Evolutionary conservation across 352 stramenopile genomes (phyloP).

Genomic region (Pythium volutum): DNA sequence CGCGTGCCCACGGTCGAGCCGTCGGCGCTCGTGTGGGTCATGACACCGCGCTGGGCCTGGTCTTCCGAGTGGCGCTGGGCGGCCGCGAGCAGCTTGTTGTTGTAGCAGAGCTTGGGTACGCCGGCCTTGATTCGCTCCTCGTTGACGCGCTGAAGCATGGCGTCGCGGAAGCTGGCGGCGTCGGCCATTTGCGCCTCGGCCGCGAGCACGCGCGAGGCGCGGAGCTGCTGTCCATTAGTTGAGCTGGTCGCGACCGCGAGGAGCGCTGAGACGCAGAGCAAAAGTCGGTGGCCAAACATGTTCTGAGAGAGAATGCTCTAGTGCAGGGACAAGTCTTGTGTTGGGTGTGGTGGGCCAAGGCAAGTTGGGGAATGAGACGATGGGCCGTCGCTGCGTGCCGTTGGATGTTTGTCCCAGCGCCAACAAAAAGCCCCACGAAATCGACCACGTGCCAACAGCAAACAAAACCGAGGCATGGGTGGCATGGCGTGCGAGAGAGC

Average conservation of each 20-base stretch:
- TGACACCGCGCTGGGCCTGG: slow-evolving; percentile 29
- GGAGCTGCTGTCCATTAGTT: slow-evolving; percentile 14
- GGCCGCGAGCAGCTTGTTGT: slow-evolving; percentile 34
- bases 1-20: slow-evolving; percentile 22
- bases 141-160: slow-evolving; percentile 58
- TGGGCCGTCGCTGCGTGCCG: no score
- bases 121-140: slow-evolving; percentile 45
- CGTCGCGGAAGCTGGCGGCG: slow-evolving; percentile 16
- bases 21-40: slow-evolving; percentile 33
- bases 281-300: slow-evolving; percentile 18
- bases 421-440: background rate
- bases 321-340: background rate
- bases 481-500: background rate
- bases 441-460: no score
- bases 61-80: slow-evolving; percentile 34
- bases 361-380: slow-evolving; percentile 16
- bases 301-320: slow-evolving; percentile 4
- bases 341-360: background rate
- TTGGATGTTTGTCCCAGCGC: background rate
- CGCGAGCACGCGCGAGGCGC: slow-evolving; percentile 3
- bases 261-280: slow-evolving; percentile 13
- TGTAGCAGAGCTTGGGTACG: slow-evolving; percentile 34
- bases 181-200: background rate
- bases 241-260: slow-evolving; percentile 11
- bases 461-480: no score